Percentiles rank a stretch among this genome's conserved stretches.
These are phyloP conservation scores for Lipomyces kockii DNA, from an alignment of 805 yeast genomes.

Conservation along the genomic window DNA sequence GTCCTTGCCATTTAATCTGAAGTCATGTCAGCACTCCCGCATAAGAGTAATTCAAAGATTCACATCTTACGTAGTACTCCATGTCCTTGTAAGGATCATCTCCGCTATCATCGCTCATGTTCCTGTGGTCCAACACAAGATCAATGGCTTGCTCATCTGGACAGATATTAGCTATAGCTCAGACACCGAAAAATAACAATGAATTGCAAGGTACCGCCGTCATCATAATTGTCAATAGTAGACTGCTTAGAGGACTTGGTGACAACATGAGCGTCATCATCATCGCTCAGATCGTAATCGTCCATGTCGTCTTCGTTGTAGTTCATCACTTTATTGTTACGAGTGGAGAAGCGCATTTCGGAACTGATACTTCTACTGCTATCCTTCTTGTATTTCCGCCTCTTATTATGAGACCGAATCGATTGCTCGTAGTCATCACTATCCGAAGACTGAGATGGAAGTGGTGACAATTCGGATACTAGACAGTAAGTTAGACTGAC, in stretches of 20 bases:
- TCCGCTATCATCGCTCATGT: conserved; percentile 38
- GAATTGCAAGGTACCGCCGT: conserved; percentile 24
- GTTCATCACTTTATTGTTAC: conserved; percentile 73
- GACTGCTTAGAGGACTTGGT: conserved; percentile 8
- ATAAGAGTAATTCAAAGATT: conserved; percentile 59
- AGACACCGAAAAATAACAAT: neutral
- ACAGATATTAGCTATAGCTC: conserved; percentile 7
- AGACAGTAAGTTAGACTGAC: neutral
- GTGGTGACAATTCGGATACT: conserved; percentile 9
- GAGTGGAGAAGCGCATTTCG: conserved; percentile 68
- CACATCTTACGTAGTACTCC: conserved; percentile 44
- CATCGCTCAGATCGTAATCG: conserved; percentile 57
- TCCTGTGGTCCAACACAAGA: conserved; percentile 60
- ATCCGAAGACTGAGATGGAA: conserved; percentile 23
- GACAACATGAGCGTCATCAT: conserved; percentile 37
- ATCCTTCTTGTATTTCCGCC: conserved; percentile 36
- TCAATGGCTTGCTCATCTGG: conserved; percentile 49
- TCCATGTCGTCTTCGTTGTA: conserved; percentile 68
- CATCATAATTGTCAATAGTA: conserved; percentile 10
- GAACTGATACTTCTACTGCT: conserved; percentile 29
- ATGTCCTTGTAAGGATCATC: conserved; percentile 42
- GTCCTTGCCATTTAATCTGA: conserved; percentile 80
- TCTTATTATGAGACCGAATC: conserved; percentile 22
- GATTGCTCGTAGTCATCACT: conserved; percentile 31
- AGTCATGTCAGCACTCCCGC: conserved; percentile 1